phyloP scores from a whole-genome alignment of 371 early-diverging fungal species.

The Circinella minor region DNA sequence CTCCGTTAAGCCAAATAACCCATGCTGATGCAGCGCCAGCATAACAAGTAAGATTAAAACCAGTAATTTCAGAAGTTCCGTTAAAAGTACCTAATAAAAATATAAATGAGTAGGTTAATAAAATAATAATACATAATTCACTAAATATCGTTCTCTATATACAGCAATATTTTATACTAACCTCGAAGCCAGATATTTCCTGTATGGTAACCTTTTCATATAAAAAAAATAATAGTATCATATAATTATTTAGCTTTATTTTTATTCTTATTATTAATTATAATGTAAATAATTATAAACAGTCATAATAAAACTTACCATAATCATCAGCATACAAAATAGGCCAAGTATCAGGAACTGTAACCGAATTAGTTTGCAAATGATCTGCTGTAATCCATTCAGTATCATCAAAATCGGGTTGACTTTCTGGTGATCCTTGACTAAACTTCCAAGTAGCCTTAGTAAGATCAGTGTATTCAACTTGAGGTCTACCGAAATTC shows the following conservation, averaged over 20 bases:
- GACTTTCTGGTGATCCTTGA: conserved; percentile 25
- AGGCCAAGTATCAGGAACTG: conserved; percentile 21
- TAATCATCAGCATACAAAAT: conserved; percentile 32
- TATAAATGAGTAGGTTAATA: too few relatives aligned
- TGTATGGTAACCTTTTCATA: conserved; percentile 21
- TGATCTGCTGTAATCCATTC: conserved; percentile 25
- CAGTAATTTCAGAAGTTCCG: conserved; percentile 20
- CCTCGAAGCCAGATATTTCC: conserved; percentile 31
- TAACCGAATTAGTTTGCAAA: conserved; percentile 19
- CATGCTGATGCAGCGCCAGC: conserved; percentile 26
- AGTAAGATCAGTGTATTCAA: conserved; percentile 16
- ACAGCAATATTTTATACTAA: too few relatives aligned
- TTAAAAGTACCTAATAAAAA: conserved; percentile 19
- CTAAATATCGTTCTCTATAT: too few relatives aligned
- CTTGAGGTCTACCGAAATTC: conserved; percentile 7
- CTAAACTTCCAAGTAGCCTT: conserved; percentile 28
- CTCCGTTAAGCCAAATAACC: conserved; percentile 29
- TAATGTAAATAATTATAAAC: too few relatives aligned
- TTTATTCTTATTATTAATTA: too few relatives aligned
- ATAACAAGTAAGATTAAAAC: conserved; percentile 19
- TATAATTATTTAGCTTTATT: too few relatives aligned
- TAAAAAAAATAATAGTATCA: too few relatives aligned
- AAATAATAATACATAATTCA: too few relatives aligned
- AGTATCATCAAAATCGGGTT: conserved; percentile 27
- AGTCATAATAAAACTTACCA: conserved; percentile 8